phyloP scores from a whole-genome alignment of 345 rosid species.

The Ricinus communis region DNA sequence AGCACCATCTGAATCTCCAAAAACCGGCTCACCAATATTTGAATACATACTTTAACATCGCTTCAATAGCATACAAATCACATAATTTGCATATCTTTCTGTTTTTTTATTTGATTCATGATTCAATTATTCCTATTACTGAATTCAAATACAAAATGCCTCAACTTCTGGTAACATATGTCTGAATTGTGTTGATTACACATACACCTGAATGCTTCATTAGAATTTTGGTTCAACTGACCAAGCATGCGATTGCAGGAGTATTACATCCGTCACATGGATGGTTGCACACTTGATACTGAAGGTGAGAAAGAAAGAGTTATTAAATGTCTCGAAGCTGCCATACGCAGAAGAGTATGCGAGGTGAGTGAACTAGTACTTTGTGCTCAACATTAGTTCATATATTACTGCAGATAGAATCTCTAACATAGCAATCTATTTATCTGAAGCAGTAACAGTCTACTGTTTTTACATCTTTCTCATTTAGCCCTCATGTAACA shows the following conservation, averaged over 20 bases:
- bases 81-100: not conserved
- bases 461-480: too few species aligned
- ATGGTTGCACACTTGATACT: conserved; percentile 80
- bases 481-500: too few species aligned
- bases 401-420: too few species aligned
- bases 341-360: conserved; percentile 75
- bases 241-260: conserved; percentile 39
- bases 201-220: not conserved
- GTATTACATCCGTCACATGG: conserved; percentile 86
- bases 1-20: not conserved
- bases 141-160: not conserved
- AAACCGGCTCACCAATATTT: too few species aligned
- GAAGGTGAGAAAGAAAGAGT: conserved; percentile 90
- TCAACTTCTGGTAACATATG: not conserved
- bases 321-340: conserved; percentile 87
- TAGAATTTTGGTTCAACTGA: not conserved
- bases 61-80: too few species aligned
- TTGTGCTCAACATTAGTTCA: not conserved
- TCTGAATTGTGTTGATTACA: not conserved
- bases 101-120: not conserved
- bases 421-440: not conserved
- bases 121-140: not conserved
- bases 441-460: not conserved
- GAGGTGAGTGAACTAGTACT: conserved; percentile 52
- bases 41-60: too few species aligned